Base-by-base conservation (phyloP, 2,329 filamentous ascomycete genomes). In the Mollisia scopiformis region DNA sequence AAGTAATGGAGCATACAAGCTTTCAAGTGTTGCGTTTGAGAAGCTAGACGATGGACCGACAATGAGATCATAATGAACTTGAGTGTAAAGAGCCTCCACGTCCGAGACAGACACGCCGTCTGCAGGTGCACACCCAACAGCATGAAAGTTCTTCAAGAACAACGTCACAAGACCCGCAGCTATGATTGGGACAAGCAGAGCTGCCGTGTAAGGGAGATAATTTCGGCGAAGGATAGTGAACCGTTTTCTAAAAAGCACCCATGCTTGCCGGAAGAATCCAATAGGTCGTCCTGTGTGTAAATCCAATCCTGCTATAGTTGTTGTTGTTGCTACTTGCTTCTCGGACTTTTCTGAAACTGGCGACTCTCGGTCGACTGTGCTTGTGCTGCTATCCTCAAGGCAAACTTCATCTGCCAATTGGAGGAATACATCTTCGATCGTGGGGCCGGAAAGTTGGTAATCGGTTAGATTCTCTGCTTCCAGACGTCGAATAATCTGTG, bases 391-490 rank as follows among this genome's bases (percentile, higher is more conserved):
- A 23, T 16, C 27, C 65, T 89, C 84, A 6, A 81, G 82, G 59
- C 81, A 83, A 61, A 92, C 84, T 73, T 97, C 93, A 70, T 94
- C 91, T 0, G 93, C 92, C 39, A 97, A 82, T 66, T 91, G 88
- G 25, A 97, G 78, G 75, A 97, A 97, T 0, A 97, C 93, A 67
- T 97, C 93, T 73, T 97, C 94, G 41, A 97, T 93, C 0, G 92
- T 96, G 0, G 93, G 94, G 0, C 92, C 92, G 16, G 90, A 90
- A 66, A 97, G 90, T 60, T 93, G 88, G 73, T 96, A 97, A 60
- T 96, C 90, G 16, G 81, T 80, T 41, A 96, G 82, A 0, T 86
- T 86, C 1, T 82, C 78, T 1, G 80, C 76, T 72, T 96, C 90
- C 1, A 97, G 80, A 10, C 82, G 75, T 51, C 83, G 82, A 64